Percentiles rank a stretch among this genome's conserved stretches.
Evolutionary conservation across 768 basidiomycete genomes (phyloP).

Genomic region (Trametes meyenii): DNA sequence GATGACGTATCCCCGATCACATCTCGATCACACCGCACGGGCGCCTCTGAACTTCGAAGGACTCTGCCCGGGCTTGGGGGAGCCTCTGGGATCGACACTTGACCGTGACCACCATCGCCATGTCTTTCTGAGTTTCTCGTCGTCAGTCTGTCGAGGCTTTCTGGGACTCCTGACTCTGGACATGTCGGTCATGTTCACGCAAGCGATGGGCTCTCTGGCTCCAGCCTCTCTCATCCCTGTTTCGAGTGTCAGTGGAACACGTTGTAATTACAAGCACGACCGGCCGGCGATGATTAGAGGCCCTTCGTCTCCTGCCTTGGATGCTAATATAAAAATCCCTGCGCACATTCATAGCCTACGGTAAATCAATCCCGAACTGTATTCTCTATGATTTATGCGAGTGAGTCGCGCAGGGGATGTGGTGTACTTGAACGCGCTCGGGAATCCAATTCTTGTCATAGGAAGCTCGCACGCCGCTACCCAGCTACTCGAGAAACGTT

Average conservation of each 20-base stretch:
- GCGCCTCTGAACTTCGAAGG: not conserved
- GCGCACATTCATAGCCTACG: too few species aligned
- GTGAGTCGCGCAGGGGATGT: constrained; percentile 7
- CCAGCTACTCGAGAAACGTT: constrained; percentile 17
- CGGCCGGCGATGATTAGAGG: too few species aligned
- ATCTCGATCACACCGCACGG: not conserved
- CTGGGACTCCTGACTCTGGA: not conserved
- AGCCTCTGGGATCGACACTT: too few species aligned
- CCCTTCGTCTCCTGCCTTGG: too few species aligned
- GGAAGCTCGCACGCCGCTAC: not conserved
- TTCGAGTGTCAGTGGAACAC: too few species aligned
- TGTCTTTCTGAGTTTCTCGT: not conserved
- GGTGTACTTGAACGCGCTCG: constrained; percentile 10
- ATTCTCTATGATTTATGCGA: not conserved
- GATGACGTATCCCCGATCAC: not conserved
- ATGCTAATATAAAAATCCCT: too few species aligned
- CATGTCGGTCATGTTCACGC: too few species aligned
- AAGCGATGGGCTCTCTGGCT: too few species aligned
- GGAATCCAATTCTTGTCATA: constrained; percentile 4
- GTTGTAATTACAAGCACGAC: too few species aligned
- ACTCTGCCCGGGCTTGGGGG: too few species aligned
- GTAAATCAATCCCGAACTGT: too few species aligned
- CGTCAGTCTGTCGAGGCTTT: not conserved
- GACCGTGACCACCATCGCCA: not conserved
- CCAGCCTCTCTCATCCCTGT: too few species aligned